Percentiles rank a stretch among this genome's conserved stretches.
These are phyloP conservation scores for Setomelanomma holmii DNA, from an alignment of 2,329 filamentous ascomycete genomes.

Conservation along the genomic window DNA sequence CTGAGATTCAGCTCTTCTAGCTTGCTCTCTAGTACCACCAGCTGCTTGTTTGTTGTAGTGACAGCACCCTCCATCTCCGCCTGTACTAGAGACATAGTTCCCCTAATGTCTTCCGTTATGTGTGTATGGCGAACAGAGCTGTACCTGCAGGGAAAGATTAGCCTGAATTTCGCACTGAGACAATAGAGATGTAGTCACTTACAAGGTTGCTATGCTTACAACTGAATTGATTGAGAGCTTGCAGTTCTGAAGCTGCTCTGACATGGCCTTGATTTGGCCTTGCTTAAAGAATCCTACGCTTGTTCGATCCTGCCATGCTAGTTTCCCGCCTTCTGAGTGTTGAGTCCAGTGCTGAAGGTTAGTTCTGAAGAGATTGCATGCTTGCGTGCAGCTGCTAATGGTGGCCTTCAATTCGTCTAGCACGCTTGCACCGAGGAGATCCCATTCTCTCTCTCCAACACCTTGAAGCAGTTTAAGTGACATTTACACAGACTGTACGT, in stretches of 20 bases:
- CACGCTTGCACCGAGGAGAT: slow-evolving; percentile 37
- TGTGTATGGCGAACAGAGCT: slow-evolving; percentile 41
- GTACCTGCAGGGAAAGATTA: slow-evolving; percentile 32
- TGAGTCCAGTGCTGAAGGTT: slow-evolving; percentile 43
- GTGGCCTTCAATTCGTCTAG: slow-evolving; percentile 33
- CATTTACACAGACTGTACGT: slow-evolving; percentile 38
- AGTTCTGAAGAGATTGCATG: slow-evolving; percentile 39
- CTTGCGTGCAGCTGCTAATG: slow-evolving; percentile 37
- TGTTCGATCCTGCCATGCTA: slow-evolving; percentile 41
- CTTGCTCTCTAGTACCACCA: slow-evolving; percentile 29
- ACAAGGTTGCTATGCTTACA: slow-evolving; percentile 44
- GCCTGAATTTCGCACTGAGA: slow-evolving; percentile 7
- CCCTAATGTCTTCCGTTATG: slow-evolving; percentile 42
- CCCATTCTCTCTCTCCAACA: slow-evolving; percentile 42
- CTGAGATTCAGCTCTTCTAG: slow-evolving; percentile 32
- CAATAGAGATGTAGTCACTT: slow-evolving; percentile 15
- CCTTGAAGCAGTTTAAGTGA: slow-evolving; percentile 37
- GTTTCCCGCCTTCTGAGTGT: slow-evolving; percentile 41
- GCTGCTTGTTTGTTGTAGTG: slow-evolving; percentile 11
- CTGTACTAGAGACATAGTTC: slow-evolving; percentile 37
- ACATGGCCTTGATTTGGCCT: slow-evolving; percentile 43
- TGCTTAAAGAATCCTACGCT: slow-evolving; percentile 48
- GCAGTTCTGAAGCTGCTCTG: slow-evolving; percentile 44
- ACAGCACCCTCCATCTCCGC: slow-evolving; percentile 28
- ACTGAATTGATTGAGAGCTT: slow-evolving; percentile 39